These are phyloP conservation scores for Zygosaccharomyces rouxii DNA, from an alignment of 805 yeast genomes.

Conservation along the genomic window DNA sequence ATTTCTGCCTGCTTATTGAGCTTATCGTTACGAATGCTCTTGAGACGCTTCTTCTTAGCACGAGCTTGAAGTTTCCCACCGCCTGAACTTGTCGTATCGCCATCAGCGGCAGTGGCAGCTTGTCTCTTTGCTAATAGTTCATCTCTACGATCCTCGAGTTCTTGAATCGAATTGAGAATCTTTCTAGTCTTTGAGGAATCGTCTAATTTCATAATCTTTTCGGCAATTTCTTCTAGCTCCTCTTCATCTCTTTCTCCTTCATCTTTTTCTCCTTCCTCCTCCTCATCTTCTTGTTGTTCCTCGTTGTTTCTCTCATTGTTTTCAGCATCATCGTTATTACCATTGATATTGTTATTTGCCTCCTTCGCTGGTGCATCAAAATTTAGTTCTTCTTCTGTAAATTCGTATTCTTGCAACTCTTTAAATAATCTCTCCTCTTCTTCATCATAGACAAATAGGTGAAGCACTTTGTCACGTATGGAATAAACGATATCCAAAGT, in stretches of 20 bases:
- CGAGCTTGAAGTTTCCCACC: constrained; percentile 25
- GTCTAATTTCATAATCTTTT: constrained; percentile 37
- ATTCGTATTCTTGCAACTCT: constrained; percentile 37
- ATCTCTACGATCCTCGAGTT: constrained; percentile 32
- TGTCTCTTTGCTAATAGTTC: constrained; percentile 20
- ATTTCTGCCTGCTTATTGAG: constrained; percentile 24
- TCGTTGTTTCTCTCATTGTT: not conserved
- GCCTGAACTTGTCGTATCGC: constrained; percentile 4
- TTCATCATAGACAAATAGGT: constrained; percentile 40
- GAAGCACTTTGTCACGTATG: constrained; percentile 54
- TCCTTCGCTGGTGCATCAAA: constrained; percentile 2
- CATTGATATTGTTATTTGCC: not conserved
- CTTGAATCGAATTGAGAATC: constrained; percentile 21
- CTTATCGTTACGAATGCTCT: constrained; percentile 21
- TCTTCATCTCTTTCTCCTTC: constrained; percentile 17
- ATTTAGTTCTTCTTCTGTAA: constrained; percentile 34
- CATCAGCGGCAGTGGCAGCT: constrained; percentile 12
- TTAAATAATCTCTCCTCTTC: constrained; percentile 42
- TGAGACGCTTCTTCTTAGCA: constrained; percentile 22
- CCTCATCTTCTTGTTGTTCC: constrained; percentile 32
- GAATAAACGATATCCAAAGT: constrained; percentile 41
- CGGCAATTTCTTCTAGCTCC: constrained; percentile 33
- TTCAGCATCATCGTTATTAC: constrained; percentile 13
- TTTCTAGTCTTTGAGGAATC: constrained; percentile 34
- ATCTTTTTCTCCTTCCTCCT: constrained; percentile 24